A percentile compares a stretch with the other conserved stretches of the same genome.
These are phyloP conservation scores for Backusella tarrabulga DNA, from an alignment of 192 early-diverging fungal species.

Conservation along the genomic window DNA sequence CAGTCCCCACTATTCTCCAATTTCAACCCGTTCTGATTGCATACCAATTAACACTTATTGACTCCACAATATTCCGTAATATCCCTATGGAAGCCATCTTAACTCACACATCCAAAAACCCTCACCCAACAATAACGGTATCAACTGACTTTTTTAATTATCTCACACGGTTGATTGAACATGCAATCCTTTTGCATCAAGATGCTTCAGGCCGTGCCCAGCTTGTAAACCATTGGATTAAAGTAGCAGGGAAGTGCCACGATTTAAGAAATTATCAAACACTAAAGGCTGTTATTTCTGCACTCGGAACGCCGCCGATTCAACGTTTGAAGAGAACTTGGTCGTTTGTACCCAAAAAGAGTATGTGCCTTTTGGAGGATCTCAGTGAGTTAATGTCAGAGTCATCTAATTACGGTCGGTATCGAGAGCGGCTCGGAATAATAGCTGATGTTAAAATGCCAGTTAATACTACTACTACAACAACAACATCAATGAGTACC, in stretches of 20 bases:
- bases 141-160: slow-evolving; percentile 77
- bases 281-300: slow-evolving; percentile 61
- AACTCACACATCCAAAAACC: slow-evolving; percentile 56
- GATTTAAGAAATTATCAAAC: slow-evolving; percentile 65
- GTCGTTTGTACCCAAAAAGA: slow-evolving; percentile 62
- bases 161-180: slow-evolving; percentile 66
- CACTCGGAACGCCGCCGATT: slow-evolving; percentile 65
- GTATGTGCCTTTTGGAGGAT: slow-evolving; percentile 47
- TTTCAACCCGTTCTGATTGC: slow-evolving; percentile 61
- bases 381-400: slow-evolving; percentile 62
- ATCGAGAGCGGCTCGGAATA: slow-evolving; percentile 45
- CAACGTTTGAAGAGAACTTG: slow-evolving; percentile 67
- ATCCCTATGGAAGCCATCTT: slow-evolving; percentile 57
- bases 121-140: slow-evolving; percentile 54
- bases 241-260: slow-evolving; percentile 55
- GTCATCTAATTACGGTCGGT: slow-evolving; percentile 63
- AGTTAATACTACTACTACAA: not conserved
- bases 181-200: slow-evolving; percentile 56
- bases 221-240: slow-evolving; percentile 63
- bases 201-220: slow-evolving; percentile 56
- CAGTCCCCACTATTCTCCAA: slow-evolving; percentile 50
- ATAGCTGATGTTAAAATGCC: not conserved
- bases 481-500: not conserved
- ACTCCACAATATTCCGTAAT: slow-evolving; percentile 64
- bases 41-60: slow-evolving; percentile 65